Conservation (phyloP, 2,329 filamentous ascomycete genomes). For the Aureobasidium zeae region DNA sequence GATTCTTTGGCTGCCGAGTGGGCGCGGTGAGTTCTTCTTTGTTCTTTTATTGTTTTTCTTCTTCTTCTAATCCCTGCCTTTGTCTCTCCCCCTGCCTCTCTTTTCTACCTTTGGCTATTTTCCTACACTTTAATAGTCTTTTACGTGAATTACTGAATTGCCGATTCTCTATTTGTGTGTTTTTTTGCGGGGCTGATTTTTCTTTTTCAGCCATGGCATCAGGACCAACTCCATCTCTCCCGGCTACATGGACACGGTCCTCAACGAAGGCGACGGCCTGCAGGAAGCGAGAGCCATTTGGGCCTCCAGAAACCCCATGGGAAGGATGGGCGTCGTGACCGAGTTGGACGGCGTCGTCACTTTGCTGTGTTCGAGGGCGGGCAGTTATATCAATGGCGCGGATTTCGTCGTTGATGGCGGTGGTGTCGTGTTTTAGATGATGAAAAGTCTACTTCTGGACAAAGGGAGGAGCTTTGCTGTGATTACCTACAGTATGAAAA, state of each 20-base stretch:
- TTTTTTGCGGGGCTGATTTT: slow-evolving; percentile 18
- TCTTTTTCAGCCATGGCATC: slow-evolving; percentile 55
- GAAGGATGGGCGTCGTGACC: slow-evolving; percentile 30
- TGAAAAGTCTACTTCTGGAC: background rate
- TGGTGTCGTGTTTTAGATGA: background rate
- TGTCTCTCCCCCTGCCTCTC: too few relatives aligned
- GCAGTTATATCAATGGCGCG: slow-evolving; percentile 31
- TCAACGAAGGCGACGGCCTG: slow-evolving; percentile 45
- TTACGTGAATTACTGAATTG: too few relatives aligned
- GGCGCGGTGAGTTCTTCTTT: slow-evolving; percentile 41
- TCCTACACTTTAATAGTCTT: too few relatives aligned
- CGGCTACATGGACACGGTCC: slow-evolving; percentile 68
- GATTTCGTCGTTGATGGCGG: slow-evolving; percentile 31
- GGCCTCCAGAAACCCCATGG: slow-evolving; percentile 31
- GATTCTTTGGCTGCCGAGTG: slow-evolving; percentile 63
- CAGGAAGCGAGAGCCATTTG: slow-evolving; percentile 27
- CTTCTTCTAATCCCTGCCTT: too few relatives aligned
- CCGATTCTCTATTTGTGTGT: slow-evolving; percentile 31
- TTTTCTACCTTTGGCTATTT: too few relatives aligned
- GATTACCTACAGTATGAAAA: background rate
- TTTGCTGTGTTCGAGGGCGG: slow-evolving; percentile 28
- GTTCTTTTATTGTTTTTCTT: slow-evolving; percentile 18
- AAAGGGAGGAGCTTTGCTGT: background rate
- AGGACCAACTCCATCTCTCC: slow-evolving; percentile 61
- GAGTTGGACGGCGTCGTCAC: slow-evolving; percentile 33